Evolutionary conservation across 1,284 basidiomycete species (phyloP), one percentile per base, ranked within the genome.

Genomic region (Mycosarcoma mackinlayi): DNA sequence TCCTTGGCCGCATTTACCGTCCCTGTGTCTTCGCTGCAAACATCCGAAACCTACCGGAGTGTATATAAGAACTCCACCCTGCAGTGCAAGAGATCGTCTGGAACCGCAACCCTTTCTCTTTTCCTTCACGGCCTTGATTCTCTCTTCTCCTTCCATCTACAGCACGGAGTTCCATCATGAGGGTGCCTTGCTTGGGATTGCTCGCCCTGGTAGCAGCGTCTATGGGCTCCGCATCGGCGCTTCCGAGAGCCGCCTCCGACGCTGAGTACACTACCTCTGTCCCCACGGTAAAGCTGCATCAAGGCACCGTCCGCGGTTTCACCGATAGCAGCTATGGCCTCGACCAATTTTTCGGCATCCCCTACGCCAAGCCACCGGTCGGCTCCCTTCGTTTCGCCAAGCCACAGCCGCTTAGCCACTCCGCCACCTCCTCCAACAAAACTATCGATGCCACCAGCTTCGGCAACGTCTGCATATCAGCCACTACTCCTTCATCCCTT

Each of bases 291-390:
- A 34, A 60, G 6, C 46, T 64, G 27, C 28, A 59, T 1, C 61
- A 59, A 31, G 66, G 66, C 40, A 63, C 34, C 11, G 66, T 64
- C 31, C 39, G 45, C 14, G 66, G 66, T 27, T 39, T 42, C 18
- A 34, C 44, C 30, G 61, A 60, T 25, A 13, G 44, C 14, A 53
- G 35, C 34, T 64, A 60, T 23, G 28, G 45, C 1, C 33, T 70
- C 13, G 66, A 70, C 10, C 55, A 58, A 10, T 70, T 70, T 54
- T 63, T 70, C 24, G 73, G 71, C 34, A 70, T 75, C 25, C 73
- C 73, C 11, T 76, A 49, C 30, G 73, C 62, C 35, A 54, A 66
- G 30, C 48, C 71, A 13, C 65, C 70, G 18, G 48, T 62, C 1
- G 61, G 59, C 18, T 19, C 66, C 0, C 66, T 70, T 23, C 65